A percentile compares a stretch with the other conserved stretches of the same genome.
Conservation (phyloP, 2,329 filamentous ascomycete genomes). For the Neopestalotiopsis clavispora region DNA sequence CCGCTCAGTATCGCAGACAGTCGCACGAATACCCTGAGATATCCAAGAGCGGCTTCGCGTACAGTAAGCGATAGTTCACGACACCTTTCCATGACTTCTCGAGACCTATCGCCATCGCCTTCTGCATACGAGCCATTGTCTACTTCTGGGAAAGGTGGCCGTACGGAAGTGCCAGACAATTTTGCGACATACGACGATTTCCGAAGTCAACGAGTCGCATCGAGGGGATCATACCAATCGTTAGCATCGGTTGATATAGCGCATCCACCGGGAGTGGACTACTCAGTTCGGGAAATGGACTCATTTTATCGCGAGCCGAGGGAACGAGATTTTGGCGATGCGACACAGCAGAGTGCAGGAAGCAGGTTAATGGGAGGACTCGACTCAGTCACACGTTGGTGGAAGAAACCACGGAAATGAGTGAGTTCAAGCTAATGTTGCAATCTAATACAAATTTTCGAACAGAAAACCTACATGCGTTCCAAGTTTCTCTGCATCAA, state of each 20-base stretch:
- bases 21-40: background rate
- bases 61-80: background rate
- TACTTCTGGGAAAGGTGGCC: background rate
- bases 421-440: background rate
- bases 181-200: background rate
- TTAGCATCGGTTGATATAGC: background rate
- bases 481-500: no score
- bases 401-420: background rate
- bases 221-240: constrained; percentile 5
- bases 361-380: background rate
- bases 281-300: constrained; percentile 6
- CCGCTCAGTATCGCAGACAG: background rate
- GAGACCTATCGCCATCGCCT: background rate
- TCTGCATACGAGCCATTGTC: background rate
- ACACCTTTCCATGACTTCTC: background rate
- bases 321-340: background rate
- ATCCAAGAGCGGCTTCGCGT: constrained; percentile 1
- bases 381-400: background rate
- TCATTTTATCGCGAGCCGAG: constrained; percentile 9
- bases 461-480: no score
- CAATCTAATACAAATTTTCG: background rate
- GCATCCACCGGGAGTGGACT: background rate
- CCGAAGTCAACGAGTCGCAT: background rate
- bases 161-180: background rate
- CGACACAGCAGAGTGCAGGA: background rate